These are phyloP conservation scores for Gnaphalium uliginosum DNA, from an alignment of 129 eudicot genomes.

Conservation along the genomic window DNA sequence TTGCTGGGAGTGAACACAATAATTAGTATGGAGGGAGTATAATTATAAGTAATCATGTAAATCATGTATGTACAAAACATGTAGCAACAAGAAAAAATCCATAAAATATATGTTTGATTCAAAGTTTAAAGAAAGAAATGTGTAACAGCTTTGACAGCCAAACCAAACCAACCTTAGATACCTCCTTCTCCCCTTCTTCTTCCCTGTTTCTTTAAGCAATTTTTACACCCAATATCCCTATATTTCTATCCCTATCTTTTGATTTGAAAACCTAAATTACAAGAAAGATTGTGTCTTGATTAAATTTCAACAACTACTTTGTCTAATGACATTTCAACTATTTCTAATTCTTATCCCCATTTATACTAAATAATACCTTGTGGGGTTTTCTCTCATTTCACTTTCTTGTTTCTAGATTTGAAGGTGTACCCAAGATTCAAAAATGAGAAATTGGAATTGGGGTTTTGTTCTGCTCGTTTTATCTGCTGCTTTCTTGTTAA, in stretches of 20 bases:
- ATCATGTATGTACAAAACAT: not conserved
- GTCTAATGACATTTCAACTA: not conserved
- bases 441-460: slow-evolving; percentile 54
- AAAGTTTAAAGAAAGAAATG: not conserved
- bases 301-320: not conserved
- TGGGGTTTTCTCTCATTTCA: slow-evolving; percentile 14
- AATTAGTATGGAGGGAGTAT: no score
- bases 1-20: no score
- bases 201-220: not conserved
- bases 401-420: slow-evolving; percentile 6
- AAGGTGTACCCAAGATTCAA: slow-evolving; percentile 8
- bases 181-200: not conserved
- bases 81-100: not conserved
- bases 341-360: slow-evolving; percentile 26
- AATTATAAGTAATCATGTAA: no score
- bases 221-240: not conserved
- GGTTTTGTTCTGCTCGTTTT: slow-evolving; percentile 41
- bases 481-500: slow-evolving; percentile 33
- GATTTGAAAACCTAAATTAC: not conserved
- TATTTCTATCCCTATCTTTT: not conserved
- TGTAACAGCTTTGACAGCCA: not conserved
- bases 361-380: slow-evolving; percentile 26
- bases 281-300: not conserved
- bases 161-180: not conserved
- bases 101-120: no score